These are phyloP conservation scores for Pisolithus sp. DNA, from an alignment of 768 basidiomycete species.

Conservation along the genomic window DNA sequence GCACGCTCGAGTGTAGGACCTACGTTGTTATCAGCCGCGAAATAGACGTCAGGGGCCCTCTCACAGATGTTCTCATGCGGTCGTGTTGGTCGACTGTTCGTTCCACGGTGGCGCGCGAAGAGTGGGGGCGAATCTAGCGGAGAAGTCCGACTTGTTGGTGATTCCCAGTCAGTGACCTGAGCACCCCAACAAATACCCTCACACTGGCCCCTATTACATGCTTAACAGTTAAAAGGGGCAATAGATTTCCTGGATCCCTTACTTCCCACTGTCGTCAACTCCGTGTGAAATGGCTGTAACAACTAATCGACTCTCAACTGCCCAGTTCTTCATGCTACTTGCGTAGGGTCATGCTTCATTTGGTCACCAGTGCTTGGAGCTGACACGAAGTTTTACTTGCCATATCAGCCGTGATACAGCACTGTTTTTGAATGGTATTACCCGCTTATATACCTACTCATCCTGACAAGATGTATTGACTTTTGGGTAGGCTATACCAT, in stretches of 20 bases:
- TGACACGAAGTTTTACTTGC: too few relatives aligned
- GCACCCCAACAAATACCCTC: too few relatives aligned
- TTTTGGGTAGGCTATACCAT: conserved; percentile 68
- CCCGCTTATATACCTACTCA: not conserved
- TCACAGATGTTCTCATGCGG: not conserved
- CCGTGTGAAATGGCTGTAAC: too few relatives aligned
- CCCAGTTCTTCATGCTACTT: conserved; percentile 18
- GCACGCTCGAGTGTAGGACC: conserved; percentile 17
- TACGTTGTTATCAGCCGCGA: conserved; percentile 18
- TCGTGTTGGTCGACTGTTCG: not conserved
- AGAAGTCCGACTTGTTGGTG: conserved; percentile 19
- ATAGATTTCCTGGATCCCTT: too few relatives aligned
- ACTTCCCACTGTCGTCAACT: too few relatives aligned
- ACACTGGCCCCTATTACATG: too few relatives aligned
- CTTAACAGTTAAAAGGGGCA: too few relatives aligned
- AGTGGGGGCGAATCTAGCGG: conserved; percentile 36
- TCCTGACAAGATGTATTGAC: conserved; percentile 2
- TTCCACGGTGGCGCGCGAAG: conserved; percentile 31
- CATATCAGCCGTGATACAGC: conserved; percentile 74
- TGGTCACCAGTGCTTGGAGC: not conserved
- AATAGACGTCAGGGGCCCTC: conserved; percentile 5
- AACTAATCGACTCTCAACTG: too few relatives aligned
- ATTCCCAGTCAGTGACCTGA: conserved; percentile 6
- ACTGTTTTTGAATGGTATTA: conserved; percentile 75
- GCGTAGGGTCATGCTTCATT: conserved; percentile 45